Evolutionary conservation across 2,329 filamentous ascomycete genomes (phyloP).

Genomic region (Clarireedia paspali): DNA sequence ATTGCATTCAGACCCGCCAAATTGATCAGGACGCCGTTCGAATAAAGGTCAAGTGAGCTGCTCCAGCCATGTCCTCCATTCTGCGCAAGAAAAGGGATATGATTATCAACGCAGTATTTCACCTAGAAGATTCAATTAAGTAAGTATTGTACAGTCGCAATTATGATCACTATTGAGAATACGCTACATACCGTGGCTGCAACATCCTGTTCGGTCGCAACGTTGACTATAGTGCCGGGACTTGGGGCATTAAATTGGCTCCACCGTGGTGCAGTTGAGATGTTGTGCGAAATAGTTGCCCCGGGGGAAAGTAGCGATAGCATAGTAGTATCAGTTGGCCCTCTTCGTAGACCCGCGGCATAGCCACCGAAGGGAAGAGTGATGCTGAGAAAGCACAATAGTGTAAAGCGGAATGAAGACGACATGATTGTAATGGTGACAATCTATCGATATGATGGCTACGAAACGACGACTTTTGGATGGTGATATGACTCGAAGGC

Average conservation of each 20-base stretch:
- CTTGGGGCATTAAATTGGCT: background rate
- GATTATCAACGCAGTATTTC: background rate
- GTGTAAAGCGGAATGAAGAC: no score
- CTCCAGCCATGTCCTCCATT: conserved; percentile 9
- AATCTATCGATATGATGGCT: no score
- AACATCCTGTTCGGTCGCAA: background rate
- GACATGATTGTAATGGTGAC: no score
- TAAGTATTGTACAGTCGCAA: background rate
- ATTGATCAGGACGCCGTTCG: conserved; percentile 3
- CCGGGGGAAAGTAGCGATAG: background rate
- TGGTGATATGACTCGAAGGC: no score
- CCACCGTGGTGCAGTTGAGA: background rate
- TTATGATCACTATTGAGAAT: background rate
- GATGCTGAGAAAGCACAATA: no score
- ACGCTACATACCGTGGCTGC: background rate
- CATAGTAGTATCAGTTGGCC: background rate
- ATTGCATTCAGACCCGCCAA: conserved; percentile 1
- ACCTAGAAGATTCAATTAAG: background rate
- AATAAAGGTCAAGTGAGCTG: background rate
- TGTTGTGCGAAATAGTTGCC: background rate
- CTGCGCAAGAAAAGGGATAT: conserved; percentile 11
- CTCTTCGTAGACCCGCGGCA: no score
- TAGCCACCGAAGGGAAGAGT: no score
- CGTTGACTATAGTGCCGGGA: conserved; percentile 6
- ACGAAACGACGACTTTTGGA: no score